phyloP scores from a whole-genome alignment of 176 grass and related monocot genomes.

The Saccharum officinarum region DNA sequence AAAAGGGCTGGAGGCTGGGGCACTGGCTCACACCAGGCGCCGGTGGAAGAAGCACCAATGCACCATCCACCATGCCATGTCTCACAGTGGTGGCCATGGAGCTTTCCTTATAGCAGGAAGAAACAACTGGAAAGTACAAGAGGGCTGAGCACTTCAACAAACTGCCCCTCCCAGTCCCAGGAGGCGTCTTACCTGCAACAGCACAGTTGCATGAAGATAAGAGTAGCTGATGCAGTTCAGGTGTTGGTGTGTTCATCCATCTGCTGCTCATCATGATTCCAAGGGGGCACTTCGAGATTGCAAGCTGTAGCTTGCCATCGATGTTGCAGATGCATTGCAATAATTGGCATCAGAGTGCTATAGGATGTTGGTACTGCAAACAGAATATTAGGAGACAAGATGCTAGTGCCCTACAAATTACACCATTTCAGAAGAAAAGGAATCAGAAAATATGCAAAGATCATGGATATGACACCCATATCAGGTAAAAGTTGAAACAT shows the following conservation, averaged over 20 bases:
- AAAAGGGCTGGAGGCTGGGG: constrained; percentile 26
- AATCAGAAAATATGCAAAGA: constrained; percentile 40
- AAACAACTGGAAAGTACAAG: constrained; percentile 47
- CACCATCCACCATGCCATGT: constrained; percentile 54
- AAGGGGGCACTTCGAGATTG: background rate
- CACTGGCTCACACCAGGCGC: constrained; percentile 2
- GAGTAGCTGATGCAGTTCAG: constrained; percentile 20
- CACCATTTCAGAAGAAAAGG: constrained; percentile 22
- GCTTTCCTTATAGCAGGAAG: constrained; percentile 45
- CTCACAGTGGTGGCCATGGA: constrained; percentile 41
- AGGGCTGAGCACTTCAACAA: constrained; percentile 43
- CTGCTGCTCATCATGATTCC: constrained; percentile 6
- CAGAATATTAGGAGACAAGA: constrained; percentile 18
- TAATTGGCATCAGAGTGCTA: background rate
- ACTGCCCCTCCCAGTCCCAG: constrained; percentile 24
- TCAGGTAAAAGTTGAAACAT: constrained; percentile 30
- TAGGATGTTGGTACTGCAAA: constrained; percentile 27
- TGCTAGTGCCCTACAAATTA: constrained; percentile 34
- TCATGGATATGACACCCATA: constrained; percentile 4
- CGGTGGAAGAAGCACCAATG: constrained; percentile 52
- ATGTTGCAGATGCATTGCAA: constrained; percentile 32
- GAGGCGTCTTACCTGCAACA: constrained; percentile 27
- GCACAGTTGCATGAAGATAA: constrained; percentile 33
- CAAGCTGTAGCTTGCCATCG: constrained; percentile 26
- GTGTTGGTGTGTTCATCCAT: constrained; percentile 16